Evolutionary conservation across 2,329 filamentous ascomycete genomes (phyloP).

Genomic region (Cordyceps javanica): DNA sequence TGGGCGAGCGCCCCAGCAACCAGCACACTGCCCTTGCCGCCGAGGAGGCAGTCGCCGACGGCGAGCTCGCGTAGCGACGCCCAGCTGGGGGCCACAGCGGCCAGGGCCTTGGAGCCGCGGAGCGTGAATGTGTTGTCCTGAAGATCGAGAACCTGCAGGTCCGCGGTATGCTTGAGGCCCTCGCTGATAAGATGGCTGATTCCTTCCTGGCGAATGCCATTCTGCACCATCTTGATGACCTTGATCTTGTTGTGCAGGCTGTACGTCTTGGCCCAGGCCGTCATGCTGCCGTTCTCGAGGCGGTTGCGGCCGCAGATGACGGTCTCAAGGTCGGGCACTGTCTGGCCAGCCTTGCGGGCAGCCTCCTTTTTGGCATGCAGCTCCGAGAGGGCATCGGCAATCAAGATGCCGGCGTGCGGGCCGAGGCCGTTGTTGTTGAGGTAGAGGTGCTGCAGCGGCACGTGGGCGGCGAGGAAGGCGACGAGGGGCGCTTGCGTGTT

Average conservation of each 20-base stretch:
- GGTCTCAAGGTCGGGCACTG: slow-evolving; percentile 84
- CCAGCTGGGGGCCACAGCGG: slow-evolving; percentile 70
- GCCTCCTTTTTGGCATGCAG: slow-evolving; percentile 80
- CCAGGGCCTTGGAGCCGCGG: slow-evolving; percentile 70
- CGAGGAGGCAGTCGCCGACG: slow-evolving; percentile 80
- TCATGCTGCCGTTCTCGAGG: slow-evolving; percentile 94
- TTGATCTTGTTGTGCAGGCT: slow-evolving; percentile 75
- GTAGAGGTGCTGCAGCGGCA: slow-evolving; percentile 86
- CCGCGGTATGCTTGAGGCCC: slow-evolving; percentile 65
- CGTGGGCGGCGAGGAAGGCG: slow-evolving; percentile 81
- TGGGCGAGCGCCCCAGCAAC: slow-evolving; percentile 67
- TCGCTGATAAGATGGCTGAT: slow-evolving; percentile 74
- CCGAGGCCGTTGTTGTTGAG: slow-evolving; percentile 98
- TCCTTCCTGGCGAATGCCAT: slow-evolving; percentile 91
- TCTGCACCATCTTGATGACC: slow-evolving; percentile 95
- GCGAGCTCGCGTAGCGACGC: slow-evolving; percentile 72
- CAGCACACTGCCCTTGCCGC: slow-evolving; percentile 67
- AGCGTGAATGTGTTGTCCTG: slow-evolving; percentile 97
- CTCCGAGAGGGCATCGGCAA: slow-evolving; percentile 79
- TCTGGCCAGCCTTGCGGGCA: slow-evolving; percentile 63
- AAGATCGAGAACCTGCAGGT: slow-evolving; percentile 74
- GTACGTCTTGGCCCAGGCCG: slow-evolving; percentile 85
- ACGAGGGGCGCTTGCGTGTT: slow-evolving; percentile 92
- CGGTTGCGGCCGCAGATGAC: slow-evolving; percentile 94
- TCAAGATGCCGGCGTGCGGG: slow-evolving; percentile 79